These are phyloP conservation scores for Escallonia rubra DNA, from an alignment of 129 eudicot species.

Conservation along the genomic window DNA sequence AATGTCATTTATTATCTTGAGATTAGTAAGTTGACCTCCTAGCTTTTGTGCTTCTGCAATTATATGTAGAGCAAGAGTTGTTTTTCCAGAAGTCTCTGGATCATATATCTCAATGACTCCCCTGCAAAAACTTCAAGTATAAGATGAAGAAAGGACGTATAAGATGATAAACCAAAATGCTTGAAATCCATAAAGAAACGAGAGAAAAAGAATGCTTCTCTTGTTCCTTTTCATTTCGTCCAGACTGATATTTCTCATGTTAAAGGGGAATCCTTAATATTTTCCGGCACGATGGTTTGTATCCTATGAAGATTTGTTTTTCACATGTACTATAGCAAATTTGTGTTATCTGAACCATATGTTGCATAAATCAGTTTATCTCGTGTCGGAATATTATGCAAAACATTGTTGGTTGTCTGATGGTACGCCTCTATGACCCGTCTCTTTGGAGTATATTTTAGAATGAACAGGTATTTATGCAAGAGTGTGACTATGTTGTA, in stretches of 20 bases:
- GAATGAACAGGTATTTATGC: no score
- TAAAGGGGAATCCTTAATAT: conserved; percentile 64
- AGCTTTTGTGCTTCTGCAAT: conserved; percentile 93
- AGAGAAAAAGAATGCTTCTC: conserved; percentile 52
- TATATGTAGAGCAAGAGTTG: conserved; percentile 87
- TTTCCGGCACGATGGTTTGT: conserved; percentile 71
- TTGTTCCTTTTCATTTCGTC: conserved; percentile 81
- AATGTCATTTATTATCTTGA: neutral
- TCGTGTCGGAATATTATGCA: no score
- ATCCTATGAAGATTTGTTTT: conserved; percentile 34
- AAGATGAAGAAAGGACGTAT: neutral
- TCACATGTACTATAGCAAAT: no score
- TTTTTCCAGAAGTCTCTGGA: conserved; percentile 97
- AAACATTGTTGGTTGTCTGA: no score
- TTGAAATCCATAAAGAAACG: conserved; percentile 39
- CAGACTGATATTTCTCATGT: conserved; percentile 76
- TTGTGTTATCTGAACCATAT: no score
- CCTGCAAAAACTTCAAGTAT: conserved; percentile 32
- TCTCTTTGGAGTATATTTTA: no score
- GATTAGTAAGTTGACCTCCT: conserved; percentile 48
- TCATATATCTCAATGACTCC: conserved; percentile 97
- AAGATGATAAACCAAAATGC: conserved; percentile 49
- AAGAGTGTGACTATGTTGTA: no score
- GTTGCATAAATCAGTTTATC: no score
- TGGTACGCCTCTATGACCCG: no score